phyloP scores from a whole-genome alignment of 2,329 filamentous ascomycete species.

The Alternaria sp. region DNA sequence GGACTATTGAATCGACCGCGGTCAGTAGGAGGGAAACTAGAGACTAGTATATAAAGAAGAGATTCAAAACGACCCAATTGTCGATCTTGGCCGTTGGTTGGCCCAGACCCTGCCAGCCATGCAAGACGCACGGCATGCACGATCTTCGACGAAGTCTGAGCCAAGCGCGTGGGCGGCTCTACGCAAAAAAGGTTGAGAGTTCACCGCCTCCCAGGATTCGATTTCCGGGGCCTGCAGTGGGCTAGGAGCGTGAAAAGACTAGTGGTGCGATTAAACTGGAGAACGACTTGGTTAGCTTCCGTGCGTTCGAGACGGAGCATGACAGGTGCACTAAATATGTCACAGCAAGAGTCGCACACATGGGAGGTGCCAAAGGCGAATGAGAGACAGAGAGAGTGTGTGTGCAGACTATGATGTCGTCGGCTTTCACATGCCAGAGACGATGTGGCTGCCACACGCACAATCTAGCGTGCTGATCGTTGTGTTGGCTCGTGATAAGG shows the following conservation, averaged over 20 bases:
- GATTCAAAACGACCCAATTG: slow-evolving; percentile 25
- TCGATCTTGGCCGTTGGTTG: slow-evolving; percentile 34
- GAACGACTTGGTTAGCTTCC: slow-evolving; percentile 21
- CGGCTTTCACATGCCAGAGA: slow-evolving; percentile 40
- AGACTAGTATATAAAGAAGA: slow-evolving; percentile 22
- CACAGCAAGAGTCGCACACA: slow-evolving; percentile 20
- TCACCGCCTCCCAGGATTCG: slow-evolving; percentile 38
- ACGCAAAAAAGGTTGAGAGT: slow-evolving; percentile 25
- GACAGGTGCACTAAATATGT: slow-evolving; percentile 34
- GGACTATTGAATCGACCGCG: slow-evolving; percentile 30
- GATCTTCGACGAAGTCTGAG: slow-evolving; percentile 27
- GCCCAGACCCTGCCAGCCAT: slow-evolving; percentile 28
- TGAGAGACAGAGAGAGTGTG: too few species aligned
- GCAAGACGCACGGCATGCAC: slow-evolving; percentile 29
- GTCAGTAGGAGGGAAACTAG: slow-evolving; percentile 28
- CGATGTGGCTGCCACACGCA: slow-evolving; percentile 10
- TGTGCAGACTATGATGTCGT: slow-evolving; percentile 24
- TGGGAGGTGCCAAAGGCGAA: slow-evolving; percentile 1
- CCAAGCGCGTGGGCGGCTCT: slow-evolving; percentile 30
- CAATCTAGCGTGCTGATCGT: slow-evolving; percentile 26
- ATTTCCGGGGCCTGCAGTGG: slow-evolving; percentile 24
- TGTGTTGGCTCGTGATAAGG: slow-evolving; percentile 37
- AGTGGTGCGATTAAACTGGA: slow-evolving; percentile 37
- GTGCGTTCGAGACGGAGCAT: slow-evolving; percentile 23
- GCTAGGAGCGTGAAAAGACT: slow-evolving; percentile 24